A percentile compares a stretch with the other conserved stretches of the same genome.
Conservation (phyloP, 768 basidiomycete species). For the Russula compacta region DNA sequence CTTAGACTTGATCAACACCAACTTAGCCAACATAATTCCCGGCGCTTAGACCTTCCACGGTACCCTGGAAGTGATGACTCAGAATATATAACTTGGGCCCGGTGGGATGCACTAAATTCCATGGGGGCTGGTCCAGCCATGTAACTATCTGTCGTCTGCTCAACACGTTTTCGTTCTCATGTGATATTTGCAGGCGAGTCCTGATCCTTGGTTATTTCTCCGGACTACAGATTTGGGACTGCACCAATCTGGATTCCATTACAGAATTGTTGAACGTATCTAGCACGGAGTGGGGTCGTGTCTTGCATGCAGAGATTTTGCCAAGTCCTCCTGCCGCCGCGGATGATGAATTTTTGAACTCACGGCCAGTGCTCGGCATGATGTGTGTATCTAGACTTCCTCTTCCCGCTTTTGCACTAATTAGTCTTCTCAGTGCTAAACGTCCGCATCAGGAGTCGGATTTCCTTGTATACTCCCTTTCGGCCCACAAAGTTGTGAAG, state of each 20-base stretch:
- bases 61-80: conserved; percentile 26
- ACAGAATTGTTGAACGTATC: conserved; percentile 47
- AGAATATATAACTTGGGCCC: conserved; percentile 37
- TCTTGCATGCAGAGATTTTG: conserved; percentile 36
- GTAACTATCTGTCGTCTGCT: conserved; percentile 10
- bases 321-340: conserved; percentile 24
- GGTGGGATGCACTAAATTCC: conserved; percentile 32
- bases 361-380: conserved; percentile 30
- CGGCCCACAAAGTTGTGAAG: conserved; percentile 42
- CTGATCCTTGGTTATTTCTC: conserved; percentile 45
- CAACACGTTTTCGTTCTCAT: conserved; percentile 3
- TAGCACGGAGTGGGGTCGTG: conserved; percentile 28
- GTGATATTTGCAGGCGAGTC: conserved; percentile 29
- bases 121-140: conserved; percentile 11
- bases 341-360: conserved; percentile 27
- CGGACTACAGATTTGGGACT: conserved; percentile 57
- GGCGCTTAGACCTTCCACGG: conserved; percentile 16
- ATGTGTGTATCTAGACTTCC: conserved; percentile 24
- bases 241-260: conserved; percentile 41
- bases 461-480: conserved; percentile 40
- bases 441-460: conserved; percentile 19
- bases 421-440: conserved; percentile 16
- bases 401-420: neutral
- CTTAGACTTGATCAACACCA: conserved; percentile 17
- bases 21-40: conserved; percentile 3